Evolutionary conservation across 371 early-diverging fungal genomes (phyloP).

Genomic region (Syncephalis fuscata): DNA sequence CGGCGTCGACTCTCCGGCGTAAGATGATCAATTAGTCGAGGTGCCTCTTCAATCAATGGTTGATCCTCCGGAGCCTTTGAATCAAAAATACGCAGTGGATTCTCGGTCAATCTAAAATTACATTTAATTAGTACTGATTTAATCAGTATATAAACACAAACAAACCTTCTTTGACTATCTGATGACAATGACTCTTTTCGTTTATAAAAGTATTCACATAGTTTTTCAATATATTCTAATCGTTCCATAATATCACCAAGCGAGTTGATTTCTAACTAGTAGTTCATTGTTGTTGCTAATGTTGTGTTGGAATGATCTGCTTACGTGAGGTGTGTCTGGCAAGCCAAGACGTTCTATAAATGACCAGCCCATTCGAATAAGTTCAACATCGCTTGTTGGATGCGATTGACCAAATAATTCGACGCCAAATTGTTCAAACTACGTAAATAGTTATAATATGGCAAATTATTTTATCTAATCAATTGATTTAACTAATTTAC

Average conservation of each 20-base stretch:
- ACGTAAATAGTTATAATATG: too few species aligned
- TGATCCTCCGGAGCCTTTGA: conserved; percentile 31
- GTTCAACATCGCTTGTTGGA: conserved; percentile 31
- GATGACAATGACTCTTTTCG: conserved; percentile 16
- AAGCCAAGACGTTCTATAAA: conserved; percentile 21
- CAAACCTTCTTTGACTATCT: conserved; percentile 20
- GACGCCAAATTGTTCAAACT: conserved; percentile 51
- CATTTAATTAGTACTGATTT: too few species aligned
- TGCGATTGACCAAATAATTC: conserved; percentile 27
- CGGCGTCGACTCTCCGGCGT: conserved; percentile 10
- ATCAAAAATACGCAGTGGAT: conserved; percentile 39
- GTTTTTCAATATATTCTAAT: conserved; percentile 13
- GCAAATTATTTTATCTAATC: neutral
- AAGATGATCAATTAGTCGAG: conserved; percentile 19
- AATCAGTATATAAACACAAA: too few species aligned
- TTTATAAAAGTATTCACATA: conserved; percentile 19
- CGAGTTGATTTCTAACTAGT: conserved; percentile 27
- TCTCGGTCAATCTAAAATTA: conserved; percentile 17
- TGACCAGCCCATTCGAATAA: conserved; percentile 23
- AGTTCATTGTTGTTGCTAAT: neutral
- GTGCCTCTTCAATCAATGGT: conserved; percentile 13
- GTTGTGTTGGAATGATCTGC: neutral
- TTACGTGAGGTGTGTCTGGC: conserved; percentile 5
- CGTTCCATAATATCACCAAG: conserved; percentile 29
- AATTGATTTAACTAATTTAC: too few species aligned